Base-by-base conservation (phyloP, 1,139 yeast genomes). In the Candida albicans region DNA sequence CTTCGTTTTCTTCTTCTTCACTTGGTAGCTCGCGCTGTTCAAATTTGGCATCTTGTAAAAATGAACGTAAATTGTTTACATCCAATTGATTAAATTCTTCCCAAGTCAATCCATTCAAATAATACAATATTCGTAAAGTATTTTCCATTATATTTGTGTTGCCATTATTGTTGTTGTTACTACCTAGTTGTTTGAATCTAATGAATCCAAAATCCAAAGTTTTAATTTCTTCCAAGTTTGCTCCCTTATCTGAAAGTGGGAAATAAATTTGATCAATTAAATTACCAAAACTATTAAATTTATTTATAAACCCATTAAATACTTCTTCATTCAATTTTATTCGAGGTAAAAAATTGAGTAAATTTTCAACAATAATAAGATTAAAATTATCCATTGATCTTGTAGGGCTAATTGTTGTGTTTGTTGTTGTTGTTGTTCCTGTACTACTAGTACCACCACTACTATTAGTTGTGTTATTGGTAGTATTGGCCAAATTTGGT, bases 351-450 rank as follows among this genome's bases (percentile, higher is more conserved):
- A 70, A 64, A 4, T 58, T 54, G 14, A 59, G 61, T 43, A 79
- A 61, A 51, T 76, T 76, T 50, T 76, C 80, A 27, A 78, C 53
- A 37, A 74, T 66, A 3, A 79, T 57, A 39, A 73, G 70, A 40
- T 67, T 65, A 18, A 49, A 52, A 33, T 50, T 46, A 14, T 50
- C 53, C 30, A 40, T 43, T 18, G 42, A 33, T 32, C 42, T 41
- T 7, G 42, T 33, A 22, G 40, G 38, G 12, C 27, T 36, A 9
- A 35, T 36, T 8, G 4, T 14, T 22, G 18, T 29, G 37, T 13
- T 32, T 11, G 41, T 18, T 13, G 42, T 6, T 3, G 31, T 11
- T n/a, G n/a, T n/a, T n/a, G n/a, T n/a, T n/a, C n/a, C n/a, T n/a
- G n/a, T n/a, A n/a, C n/a, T n/a, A n/a, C n/a, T n/a, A n/a, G n/a